These are phyloP conservation scores for Aegle marmelos DNA, from an alignment of 345 rosid genomes.

Conservation along the genomic window DNA sequence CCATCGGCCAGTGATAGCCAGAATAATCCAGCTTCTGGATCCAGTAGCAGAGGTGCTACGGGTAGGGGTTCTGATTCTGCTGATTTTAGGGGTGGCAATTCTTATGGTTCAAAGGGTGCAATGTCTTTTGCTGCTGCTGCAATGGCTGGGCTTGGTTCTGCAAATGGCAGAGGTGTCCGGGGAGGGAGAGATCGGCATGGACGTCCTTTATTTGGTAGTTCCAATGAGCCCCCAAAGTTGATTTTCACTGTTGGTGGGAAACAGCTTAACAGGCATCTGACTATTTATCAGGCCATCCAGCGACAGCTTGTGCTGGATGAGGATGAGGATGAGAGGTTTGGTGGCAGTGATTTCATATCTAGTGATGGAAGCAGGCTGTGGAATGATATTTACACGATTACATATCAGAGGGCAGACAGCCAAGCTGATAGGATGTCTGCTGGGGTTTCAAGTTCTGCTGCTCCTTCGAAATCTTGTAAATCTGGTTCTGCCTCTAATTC, in stretches of 20 bases:
- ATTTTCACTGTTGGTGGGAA: constrained; percentile 85
- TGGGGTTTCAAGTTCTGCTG: constrained; percentile 59
- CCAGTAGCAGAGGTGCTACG: constrained; percentile 72
- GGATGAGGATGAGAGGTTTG: constrained; percentile 89
- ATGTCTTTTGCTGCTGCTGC: constrained; percentile 99
- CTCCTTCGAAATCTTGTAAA: constrained; percentile 54
- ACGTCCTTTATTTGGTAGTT: constrained; percentile 56
- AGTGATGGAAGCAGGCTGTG: constrained; percentile 91
- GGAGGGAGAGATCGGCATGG: constrained; percentile 93
- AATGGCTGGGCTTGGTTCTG: constrained; percentile 95
- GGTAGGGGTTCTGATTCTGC: constrained; percentile 70
- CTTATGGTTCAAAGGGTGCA: constrained; percentile 89
- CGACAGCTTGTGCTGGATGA: constrained; percentile 86
- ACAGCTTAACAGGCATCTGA: constrained; percentile 88
- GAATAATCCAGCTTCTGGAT: constrained; percentile 66
- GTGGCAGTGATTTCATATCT: constrained; percentile 71
- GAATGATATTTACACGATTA: constrained; percentile 87
- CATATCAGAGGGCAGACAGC: constrained; percentile 83
- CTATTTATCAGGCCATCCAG: constrained; percentile 98
- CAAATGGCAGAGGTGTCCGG: constrained; percentile 88
- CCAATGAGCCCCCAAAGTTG: constrained; percentile 74
- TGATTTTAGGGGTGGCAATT: constrained; percentile 62
- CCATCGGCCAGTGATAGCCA: constrained; percentile 56
- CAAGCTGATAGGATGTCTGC: constrained; percentile 61
- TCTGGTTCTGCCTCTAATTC: constrained; percentile 44